Evolutionary conservation across 192 early-diverging fungal species (phyloP).

Genomic region (Coemansia sp.): DNA sequence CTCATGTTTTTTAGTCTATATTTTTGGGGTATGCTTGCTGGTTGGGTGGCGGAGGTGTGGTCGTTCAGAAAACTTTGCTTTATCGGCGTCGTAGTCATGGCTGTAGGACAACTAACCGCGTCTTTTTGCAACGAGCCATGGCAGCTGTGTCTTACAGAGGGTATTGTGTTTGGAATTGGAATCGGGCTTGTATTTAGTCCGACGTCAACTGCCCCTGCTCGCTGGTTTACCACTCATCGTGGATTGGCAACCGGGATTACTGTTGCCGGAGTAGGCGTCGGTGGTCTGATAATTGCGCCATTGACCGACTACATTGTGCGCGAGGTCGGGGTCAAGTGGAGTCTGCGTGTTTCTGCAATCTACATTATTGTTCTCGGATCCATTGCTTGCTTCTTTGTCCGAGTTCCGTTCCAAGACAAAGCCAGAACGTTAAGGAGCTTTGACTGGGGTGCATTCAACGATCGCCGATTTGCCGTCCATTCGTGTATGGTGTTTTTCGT

Average conservation of each 20-base stretch:
- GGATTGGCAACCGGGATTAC: conserved; percentile 64
- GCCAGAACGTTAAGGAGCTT: conserved; percentile 24
- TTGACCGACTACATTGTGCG: conserved; percentile 43
- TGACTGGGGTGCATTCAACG: conserved; percentile 37
- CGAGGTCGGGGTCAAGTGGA: conserved; percentile 45
- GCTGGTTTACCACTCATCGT: conserved; percentile 61
- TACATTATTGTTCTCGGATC: conserved; percentile 49
- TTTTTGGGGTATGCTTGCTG: conserved; percentile 43
- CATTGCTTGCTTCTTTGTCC: conserved; percentile 30
- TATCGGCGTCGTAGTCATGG: conserved; percentile 31
- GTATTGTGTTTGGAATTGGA: conserved; percentile 63
- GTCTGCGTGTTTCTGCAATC: conserved; percentile 52
- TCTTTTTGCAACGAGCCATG: conserved; percentile 62
- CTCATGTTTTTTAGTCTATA: conserved; percentile 44
- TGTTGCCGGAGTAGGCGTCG: conserved; percentile 64
- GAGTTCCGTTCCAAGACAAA: conserved; percentile 28
- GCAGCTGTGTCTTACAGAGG: conserved; percentile 66
- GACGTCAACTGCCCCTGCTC: conserved; percentile 57
- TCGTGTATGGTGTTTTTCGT: conserved; percentile 40
- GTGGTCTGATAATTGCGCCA: conserved; percentile 61
- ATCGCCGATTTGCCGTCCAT: conserved; percentile 34
- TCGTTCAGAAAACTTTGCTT: conserved; percentile 38
- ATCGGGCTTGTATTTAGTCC: conserved; percentile 58
- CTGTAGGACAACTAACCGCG: conserved; percentile 58
- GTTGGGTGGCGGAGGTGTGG: conserved; percentile 48